Percentiles rank a stretch among this genome's conserved stretches.
These are phyloP conservation scores for Dichomitus squalens DNA, from an alignment of 1,284 basidiomycete genomes.

Conservation along the genomic window DNA sequence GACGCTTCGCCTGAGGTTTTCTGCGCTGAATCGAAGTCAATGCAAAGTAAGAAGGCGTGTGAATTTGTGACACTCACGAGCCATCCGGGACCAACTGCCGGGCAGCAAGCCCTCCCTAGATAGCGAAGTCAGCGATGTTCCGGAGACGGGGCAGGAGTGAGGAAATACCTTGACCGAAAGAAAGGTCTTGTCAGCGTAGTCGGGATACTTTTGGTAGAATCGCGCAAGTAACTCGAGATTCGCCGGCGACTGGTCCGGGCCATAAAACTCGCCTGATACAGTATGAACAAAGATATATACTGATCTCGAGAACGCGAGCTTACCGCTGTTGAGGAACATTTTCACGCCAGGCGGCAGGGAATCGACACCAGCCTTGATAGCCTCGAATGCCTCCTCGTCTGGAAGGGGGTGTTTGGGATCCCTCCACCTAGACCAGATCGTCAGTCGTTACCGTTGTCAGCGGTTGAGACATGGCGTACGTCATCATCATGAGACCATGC, in stretches of 20 bases:
- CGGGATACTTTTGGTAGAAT: constrained; percentile 54
- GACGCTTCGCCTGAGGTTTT: constrained; percentile 45
- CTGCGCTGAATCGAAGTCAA: constrained; percentile 29
- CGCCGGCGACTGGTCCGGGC: constrained; percentile 34
- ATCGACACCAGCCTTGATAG: constrained; percentile 65
- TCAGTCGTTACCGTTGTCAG: not conserved
- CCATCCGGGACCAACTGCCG: constrained; percentile 25
- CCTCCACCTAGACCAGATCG: constrained; percentile 32
- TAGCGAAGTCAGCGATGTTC: not conserved
- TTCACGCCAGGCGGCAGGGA: constrained; percentile 49
- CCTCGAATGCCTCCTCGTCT: constrained; percentile 59
- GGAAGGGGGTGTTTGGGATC: constrained; percentile 36
- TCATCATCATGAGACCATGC: constrained; percentile 55
- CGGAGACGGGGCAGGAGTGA: not conserved
- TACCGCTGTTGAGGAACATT: constrained; percentile 51
- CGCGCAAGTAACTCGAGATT: constrained; percentile 47
- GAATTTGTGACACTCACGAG: constrained; percentile 29
- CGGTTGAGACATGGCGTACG: constrained; percentile 33
- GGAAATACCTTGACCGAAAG: constrained; percentile 45
- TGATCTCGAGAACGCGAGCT: constrained; percentile 4
- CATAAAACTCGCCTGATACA: constrained; percentile 46
- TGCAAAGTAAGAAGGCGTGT: not conserved
- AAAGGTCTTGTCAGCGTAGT: constrained; percentile 53
- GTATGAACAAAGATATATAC: not conserved
- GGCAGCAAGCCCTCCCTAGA: constrained; percentile 43